Evolutionary conservation across 768 basidiomycete species (phyloP), one percentile per base, ranked within the genome.

Genomic region (Collybiopsis luxurians): DNA sequence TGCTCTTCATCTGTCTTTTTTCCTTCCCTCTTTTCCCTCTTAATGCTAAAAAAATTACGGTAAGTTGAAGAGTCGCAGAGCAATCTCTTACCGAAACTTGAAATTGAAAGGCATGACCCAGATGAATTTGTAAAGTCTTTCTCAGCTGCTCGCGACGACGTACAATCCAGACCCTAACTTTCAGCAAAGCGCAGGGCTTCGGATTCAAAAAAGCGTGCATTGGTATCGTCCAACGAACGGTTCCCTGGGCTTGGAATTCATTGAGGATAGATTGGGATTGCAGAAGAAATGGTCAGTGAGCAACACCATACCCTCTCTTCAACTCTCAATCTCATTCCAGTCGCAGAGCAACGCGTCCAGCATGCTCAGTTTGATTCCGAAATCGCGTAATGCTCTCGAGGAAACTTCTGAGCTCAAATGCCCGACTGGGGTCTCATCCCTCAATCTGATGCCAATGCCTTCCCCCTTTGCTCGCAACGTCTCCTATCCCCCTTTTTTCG

Each of bases 351-450:
- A 91, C 88, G 54, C 89, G 92, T 38, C 91, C 93, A 64, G 88
- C 93, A 0, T 86, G 89, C 62, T 80, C 88, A 13, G 90, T 96
- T 21, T 96, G 88, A 81, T 78, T 96, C 64, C 95, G 95, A 73
- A 96, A 96, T 70, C 88, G 94, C 64, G 84, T 95, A 58, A 93
- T 67, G 68, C 77, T 59, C 61, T 71, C 45, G 60, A 55, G 59
- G 60, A 15, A 63, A 68, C 19, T 39, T 50, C 52, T 45, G 52
- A 60, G 31, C 56, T 54, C 30, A 68, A 79, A 50, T 81, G 84
- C 30, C 76, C 86, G 89, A 92, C 66, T 81, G 82, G 45, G 71
- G 71, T 28, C 76, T 83, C 53, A 87, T 95, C 68, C 73, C 82
- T 2, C 65, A 71, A 28, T 80, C 86, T 1, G 94, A 95, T 72